Evolutionary conservation across 1,284 basidiomycete genomes (phyloP).

Genomic region (Marasmius tenuissimus): DNA sequence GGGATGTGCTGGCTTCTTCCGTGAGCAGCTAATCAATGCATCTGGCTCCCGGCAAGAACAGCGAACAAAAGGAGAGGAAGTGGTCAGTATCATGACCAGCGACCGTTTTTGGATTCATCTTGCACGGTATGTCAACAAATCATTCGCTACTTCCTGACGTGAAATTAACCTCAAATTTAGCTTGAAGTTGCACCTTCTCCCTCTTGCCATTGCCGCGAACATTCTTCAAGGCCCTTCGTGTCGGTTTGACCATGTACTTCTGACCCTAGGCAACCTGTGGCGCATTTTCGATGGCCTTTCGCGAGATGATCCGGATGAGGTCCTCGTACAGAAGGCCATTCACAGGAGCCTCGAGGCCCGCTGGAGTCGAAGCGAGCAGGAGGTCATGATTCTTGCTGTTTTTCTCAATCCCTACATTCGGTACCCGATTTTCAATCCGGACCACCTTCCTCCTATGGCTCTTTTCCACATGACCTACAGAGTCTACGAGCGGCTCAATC

Average conservation of each 20-base stretch:
- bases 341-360: slow-evolving; percentile 23
- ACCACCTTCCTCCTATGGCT: background rate
- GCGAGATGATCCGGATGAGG: background rate
- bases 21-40: slow-evolving; percentile 16
- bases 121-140: slow-evolving; percentile 12
- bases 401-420: slow-evolving; percentile 27
- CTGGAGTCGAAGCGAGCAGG: slow-evolving; percentile 27
- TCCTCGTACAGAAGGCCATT: slow-evolving; percentile 12
- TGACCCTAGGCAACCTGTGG: slow-evolving; percentile 24
- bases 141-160: background rate
- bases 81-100: slow-evolving; percentile 8
- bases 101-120: slow-evolving; percentile 23
- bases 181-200: slow-evolving; percentile 11
- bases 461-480: background rate
- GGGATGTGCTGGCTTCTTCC: slow-evolving; percentile 14
- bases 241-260: slow-evolving; percentile 25
- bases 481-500: background rate
- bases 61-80: slow-evolving; percentile 14
- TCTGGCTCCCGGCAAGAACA: slow-evolving; percentile 17
- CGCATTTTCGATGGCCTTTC: slow-evolving; percentile 13
- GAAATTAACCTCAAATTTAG: slow-evolving; percentile 17
- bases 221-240: slow-evolving; percentile 23
- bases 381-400: slow-evolving; percentile 26
- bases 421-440: slow-evolving; percentile 7
- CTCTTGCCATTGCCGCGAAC: slow-evolving; percentile 30